Conservation (phyloP, 164 flowering plant species). For the Aristolochia contorta region DNA sequence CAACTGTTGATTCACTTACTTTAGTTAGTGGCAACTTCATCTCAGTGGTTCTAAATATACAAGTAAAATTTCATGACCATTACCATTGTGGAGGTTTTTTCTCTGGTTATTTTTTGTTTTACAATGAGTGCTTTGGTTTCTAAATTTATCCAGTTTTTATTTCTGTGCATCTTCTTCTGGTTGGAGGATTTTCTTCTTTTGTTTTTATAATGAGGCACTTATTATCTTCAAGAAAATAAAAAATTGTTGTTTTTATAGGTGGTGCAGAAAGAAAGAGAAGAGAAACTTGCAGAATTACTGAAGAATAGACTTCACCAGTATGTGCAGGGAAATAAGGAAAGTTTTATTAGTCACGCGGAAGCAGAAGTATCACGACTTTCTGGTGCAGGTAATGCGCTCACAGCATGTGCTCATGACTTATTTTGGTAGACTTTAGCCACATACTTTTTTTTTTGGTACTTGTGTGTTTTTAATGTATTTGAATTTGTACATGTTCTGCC, state of each 20-base stretch:
- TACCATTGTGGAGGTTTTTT: no score
- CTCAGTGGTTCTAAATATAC: no score
- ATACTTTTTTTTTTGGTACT: no score
- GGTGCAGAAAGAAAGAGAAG: constrained; percentile 95
- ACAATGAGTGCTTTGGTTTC: no score
- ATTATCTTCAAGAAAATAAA: neutral
- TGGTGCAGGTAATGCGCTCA: constrained; percentile 51
- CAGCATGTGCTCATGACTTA: no score
- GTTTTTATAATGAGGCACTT: neutral
- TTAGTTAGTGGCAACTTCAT: no score
- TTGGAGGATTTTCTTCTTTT: neutral
- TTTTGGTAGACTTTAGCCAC: no score
- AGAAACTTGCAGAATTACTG: constrained; percentile 59
- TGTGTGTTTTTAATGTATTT: no score
- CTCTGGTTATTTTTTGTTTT: no score
- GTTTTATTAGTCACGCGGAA: constrained; percentile 55
- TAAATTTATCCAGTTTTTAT: neutral
- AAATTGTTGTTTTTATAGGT: constrained; percentile 22
- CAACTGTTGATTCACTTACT: no score
- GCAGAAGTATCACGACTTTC: constrained; percentile 84
- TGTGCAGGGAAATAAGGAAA: constrained; percentile 74
- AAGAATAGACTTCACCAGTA: constrained; percentile 67
- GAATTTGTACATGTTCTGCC: no score
- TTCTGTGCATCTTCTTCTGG: neutral
- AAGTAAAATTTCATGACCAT: no score